Percentiles rank a stretch among this genome's conserved stretches.
Evolutionary conservation across 2,329 filamentous ascomycete species (phyloP).

Genomic region (Hortaea werneckii): DNA sequence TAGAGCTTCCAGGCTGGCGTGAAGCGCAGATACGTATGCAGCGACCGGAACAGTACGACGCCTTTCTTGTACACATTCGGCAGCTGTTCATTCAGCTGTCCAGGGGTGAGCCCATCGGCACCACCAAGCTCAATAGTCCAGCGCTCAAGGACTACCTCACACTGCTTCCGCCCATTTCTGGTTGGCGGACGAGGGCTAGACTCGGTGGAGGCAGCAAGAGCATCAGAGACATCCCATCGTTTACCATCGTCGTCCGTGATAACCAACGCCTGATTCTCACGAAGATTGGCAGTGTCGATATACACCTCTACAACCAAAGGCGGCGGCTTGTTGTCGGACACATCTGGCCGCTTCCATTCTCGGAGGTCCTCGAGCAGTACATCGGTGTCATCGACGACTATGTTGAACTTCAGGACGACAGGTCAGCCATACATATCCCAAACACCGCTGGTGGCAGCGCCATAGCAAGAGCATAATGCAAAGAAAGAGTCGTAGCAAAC

Average conservation of each 20-base stretch:
- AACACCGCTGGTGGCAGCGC: not conserved
- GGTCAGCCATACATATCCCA: slow-evolving; percentile 1
- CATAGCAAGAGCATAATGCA: not conserved
- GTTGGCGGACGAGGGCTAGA: slow-evolving; percentile 38
- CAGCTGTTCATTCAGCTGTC: slow-evolving; percentile 50
- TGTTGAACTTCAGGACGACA: slow-evolving; percentile 61
- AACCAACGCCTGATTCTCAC: slow-evolving; percentile 76
- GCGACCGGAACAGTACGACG: slow-evolving; percentile 83
- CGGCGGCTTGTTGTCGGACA: slow-evolving; percentile 65
- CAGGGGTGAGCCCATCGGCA: slow-evolving; percentile 42
- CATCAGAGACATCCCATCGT: slow-evolving; percentile 83
- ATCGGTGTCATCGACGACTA: slow-evolving; percentile 87
- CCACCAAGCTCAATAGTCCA: slow-evolving; percentile 80
- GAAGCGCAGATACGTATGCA: slow-evolving; percentile 73
- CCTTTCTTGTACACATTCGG: slow-evolving; percentile 95
- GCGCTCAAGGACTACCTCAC: slow-evolving; percentile 77
- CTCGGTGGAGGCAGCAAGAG: slow-evolving; percentile 55
- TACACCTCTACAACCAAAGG: slow-evolving; percentile 86
- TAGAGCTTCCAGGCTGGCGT: slow-evolving; percentile 81
- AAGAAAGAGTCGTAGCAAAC: not conserved
- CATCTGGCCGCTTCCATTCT: slow-evolving; percentile 71
- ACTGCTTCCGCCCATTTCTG: slow-evolving; percentile 33
- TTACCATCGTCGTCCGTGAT: slow-evolving; percentile 82
- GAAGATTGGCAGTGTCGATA: slow-evolving; percentile 53
- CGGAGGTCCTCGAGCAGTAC: slow-evolving; percentile 71